These are phyloP conservation scores for Leishmania braziliensis DNA, from an alignment of 208 protist genomes.

Conservation along the genomic window DNA sequence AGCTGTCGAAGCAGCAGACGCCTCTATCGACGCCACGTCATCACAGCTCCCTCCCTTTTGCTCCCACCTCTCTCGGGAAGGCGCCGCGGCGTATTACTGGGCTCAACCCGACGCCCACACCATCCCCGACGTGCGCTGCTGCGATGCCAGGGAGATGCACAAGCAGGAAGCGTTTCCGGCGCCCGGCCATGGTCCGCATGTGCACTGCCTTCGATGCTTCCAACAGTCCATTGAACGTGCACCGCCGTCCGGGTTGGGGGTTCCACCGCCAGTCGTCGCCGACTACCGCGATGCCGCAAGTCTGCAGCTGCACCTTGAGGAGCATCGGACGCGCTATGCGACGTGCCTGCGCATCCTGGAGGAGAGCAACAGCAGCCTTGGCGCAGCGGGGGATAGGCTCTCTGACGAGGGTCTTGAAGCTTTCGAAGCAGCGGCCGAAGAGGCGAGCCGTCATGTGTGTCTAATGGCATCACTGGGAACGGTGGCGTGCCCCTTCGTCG, in stretches of 20 bases:
- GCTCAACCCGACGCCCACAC: neutral
- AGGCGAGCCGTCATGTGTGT: conserved; percentile 53
- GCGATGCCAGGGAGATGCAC: conserved; percentile 23
- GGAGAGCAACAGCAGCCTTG: conserved; percentile 6
- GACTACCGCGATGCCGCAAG: conserved; percentile 26
- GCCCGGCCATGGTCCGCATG: conserved; percentile 28
- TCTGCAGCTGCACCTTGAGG: conserved; percentile 27
- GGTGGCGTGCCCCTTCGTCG: conserved; percentile 38
- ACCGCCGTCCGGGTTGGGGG: conserved; percentile 15
- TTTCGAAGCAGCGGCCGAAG: conserved; percentile 49
- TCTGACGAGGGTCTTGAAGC: conserved; percentile 26
- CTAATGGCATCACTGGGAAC: conserved; percentile 59
- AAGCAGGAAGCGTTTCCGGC: conserved; percentile 19
- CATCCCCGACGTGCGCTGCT: conserved; percentile 33
- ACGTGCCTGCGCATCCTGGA: conserved; percentile 44
- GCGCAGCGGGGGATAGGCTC: conserved; percentile 16
- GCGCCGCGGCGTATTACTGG: conserved; percentile 22
- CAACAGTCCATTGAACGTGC: conserved; percentile 13
- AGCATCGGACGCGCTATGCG: conserved; percentile 22
- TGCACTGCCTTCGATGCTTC: conserved; percentile 64
- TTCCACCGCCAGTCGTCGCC: conserved; percentile 33
- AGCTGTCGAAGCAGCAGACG: neutral
- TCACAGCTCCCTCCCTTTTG: conserved; percentile 34
- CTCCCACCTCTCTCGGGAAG: conserved; percentile 56
- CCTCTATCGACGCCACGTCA: neutral